These are phyloP conservation scores for Clarireedia sp. DNA, from an alignment of 2,329 filamentous ascomycete genomes.

Conservation along the genomic window DNA sequence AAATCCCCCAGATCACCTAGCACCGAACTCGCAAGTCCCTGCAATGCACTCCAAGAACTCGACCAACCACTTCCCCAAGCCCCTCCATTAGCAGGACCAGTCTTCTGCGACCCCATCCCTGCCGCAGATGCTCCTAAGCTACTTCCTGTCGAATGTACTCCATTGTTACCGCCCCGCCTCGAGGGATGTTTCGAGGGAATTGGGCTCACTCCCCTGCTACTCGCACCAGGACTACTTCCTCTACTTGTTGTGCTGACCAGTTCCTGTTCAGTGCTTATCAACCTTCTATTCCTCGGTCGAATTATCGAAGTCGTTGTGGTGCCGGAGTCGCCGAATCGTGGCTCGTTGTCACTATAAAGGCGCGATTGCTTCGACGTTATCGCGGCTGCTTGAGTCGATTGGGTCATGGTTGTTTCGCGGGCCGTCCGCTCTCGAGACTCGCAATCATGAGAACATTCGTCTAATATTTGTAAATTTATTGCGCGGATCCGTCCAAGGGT, in stretches of 20 bases:
- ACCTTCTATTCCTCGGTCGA: constrained; percentile 25
- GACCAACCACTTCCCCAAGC: constrained; percentile 20
- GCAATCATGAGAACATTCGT: constrained; percentile 19
- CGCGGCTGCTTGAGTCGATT: constrained; percentile 15
- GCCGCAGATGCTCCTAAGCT: neutral
- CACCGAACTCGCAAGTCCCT: constrained; percentile 29
- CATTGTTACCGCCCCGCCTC: constrained; percentile 5
- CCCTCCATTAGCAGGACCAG: constrained; percentile 3
- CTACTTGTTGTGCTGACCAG: constrained; percentile 23
- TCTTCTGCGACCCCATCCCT: neutral
- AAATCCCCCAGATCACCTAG: constrained; percentile 19
- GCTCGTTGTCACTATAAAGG: constrained; percentile 6
- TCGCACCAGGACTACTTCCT: constrained; percentile 28
- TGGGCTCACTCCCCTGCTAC: constrained; percentile 42
- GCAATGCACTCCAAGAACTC: constrained; percentile 26
- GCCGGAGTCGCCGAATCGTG: neutral
- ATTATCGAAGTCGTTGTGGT: constrained; percentile 16
- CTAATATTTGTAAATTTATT: constrained; percentile 3
- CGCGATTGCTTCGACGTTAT: constrained; percentile 10
- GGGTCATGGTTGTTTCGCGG: constrained; percentile 15
- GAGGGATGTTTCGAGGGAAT: constrained; percentile 38
- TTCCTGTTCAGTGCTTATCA: constrained; percentile 27
- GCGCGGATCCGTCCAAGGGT: neutral
- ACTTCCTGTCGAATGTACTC: neutral
- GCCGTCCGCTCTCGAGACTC: constrained; percentile 18